Base-by-base conservation (phyloP, 768 basidiomycete species). In the Boletus rufocinnamomeus region DNA sequence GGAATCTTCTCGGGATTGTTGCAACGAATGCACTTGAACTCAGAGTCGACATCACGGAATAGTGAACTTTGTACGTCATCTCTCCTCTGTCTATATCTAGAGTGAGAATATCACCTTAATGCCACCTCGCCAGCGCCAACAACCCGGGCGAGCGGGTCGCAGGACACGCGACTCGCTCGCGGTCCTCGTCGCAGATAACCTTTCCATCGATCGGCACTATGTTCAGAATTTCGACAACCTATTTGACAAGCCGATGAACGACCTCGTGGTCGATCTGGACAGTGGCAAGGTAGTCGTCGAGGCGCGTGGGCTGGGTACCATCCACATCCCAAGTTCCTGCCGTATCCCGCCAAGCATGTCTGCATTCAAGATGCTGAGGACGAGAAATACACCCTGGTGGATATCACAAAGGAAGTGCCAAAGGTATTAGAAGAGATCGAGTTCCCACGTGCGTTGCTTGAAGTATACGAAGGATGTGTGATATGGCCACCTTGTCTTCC, bases 21-120 rank as follows among this genome's bases (percentile, higher is more conserved):
- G 90, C 93, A 0, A 96, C 93, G 0, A 95, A 93, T n/a, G n/a
- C 65, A 93, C 93, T 0, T 80, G 95, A 95, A 71, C 83, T 96
- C 8, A 92, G 93, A 16, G 88, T 94, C n/a, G 92, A 95, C 65
- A 94, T 95, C 38, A 83, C 53, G 84, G 82, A 43, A 74, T 94
- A 37, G 88, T 94, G 0, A 94, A 90, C 63, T 89, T 93, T 57
- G 92, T 93, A 57, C 66, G 84, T 73, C 34, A 13, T 57, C 38
- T 13, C 10, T 8, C 19, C 35, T n/a, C n/a, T n/a, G 40, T 23
- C 28, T 34, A 28, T 28, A 28, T 28, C 28, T 28, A 6, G 28
- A 28, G 6, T 6, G 28, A 28, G 28, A 28, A 28, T 28, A 28
- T 28, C 28, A 28, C 28, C 28, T 28, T 6, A 28, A 28, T 6